These are phyloP conservation scores for Pseudoperonospora humuli DNA, from an alignment of 352 stramenopile species.

Conservation along the genomic window DNA sequence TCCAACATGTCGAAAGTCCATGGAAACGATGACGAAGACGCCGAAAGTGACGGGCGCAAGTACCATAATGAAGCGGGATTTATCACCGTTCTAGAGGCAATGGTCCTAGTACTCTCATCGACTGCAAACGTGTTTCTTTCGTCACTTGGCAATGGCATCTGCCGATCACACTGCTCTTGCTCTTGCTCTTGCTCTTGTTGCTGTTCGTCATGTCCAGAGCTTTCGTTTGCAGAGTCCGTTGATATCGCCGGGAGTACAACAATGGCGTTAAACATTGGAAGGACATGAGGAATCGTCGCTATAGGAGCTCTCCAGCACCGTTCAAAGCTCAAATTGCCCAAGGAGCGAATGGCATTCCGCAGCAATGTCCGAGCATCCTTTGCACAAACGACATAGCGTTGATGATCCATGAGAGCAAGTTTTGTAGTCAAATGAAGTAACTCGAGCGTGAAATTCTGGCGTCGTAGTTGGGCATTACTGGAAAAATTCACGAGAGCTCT, in stretches of 20 bases:
- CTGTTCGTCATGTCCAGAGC: neutral
- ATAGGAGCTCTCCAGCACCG: conserved; percentile 34
- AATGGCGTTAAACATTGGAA: conserved; percentile 42
- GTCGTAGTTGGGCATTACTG: conserved; percentile 46
- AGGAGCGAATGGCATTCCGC: conserved; percentile 48
- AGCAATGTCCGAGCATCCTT: conserved; percentile 28
- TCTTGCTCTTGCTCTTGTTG: no score
- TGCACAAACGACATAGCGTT: conserved; percentile 14
- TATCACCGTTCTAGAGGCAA: neutral
- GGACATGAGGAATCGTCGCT: conserved; percentile 50
- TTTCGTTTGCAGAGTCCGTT: neutral
- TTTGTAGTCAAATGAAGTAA: conserved; percentile 46
- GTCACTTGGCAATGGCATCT: conserved; percentile 12
- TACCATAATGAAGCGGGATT: conserved; percentile 14
- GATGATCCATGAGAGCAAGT: conserved; percentile 38
- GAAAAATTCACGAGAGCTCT: conserved; percentile 65
- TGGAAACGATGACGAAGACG: conserved; percentile 9
- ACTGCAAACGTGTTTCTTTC: neutral
- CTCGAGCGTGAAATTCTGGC: conserved; percentile 39
- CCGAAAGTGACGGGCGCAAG: conserved; percentile 2
- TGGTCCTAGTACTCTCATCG: conserved; percentile 1
- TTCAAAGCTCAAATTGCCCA: conserved; percentile 64
- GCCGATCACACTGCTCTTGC: neutral
- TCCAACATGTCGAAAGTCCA: conserved; percentile 28
- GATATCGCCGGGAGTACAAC: conserved; percentile 13